These are phyloP conservation scores for Coniochaeta sp. DNA, from an alignment of 2,329 filamentous ascomycete genomes.

Conservation along the genomic window DNA sequence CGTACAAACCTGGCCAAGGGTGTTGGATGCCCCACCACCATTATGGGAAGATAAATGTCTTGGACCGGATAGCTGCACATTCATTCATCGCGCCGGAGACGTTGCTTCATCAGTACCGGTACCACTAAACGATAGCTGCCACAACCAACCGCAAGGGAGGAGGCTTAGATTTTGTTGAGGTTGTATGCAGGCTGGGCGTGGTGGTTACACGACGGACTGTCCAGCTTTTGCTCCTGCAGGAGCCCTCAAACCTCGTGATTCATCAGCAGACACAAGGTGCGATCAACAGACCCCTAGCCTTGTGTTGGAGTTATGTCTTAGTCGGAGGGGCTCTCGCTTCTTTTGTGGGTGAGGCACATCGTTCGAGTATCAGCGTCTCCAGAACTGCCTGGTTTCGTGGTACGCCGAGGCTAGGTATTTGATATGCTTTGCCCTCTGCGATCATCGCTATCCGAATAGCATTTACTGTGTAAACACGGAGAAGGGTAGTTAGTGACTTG, in stretches of 20 bases:
- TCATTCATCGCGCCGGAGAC: neutral
- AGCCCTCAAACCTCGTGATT: neutral
- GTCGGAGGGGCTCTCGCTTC: no score
- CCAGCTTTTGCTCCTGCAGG: neutral
- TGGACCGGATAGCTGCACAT: neutral
- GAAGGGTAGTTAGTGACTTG: no score
- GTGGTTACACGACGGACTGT: neutral
- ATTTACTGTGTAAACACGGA: no score
- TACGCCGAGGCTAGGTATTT: no score
- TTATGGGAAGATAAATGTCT: neutral
- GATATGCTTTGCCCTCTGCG: no score
- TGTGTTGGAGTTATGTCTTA: no score
- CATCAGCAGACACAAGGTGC: neutral
- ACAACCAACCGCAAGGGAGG: neutral
- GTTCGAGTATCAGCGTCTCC: no score
- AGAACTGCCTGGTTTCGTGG: no score
- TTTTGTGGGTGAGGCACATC: no score
- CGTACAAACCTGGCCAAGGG: neutral
- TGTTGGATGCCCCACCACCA: slow-evolving; percentile 1
- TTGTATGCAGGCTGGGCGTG: neutral
- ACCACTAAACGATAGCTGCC: neutral
- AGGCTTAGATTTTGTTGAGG: neutral
- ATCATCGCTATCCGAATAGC: no score
- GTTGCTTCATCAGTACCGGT: neutral
- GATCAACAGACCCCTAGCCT: neutral